phyloP scores from a whole-genome alignment of 805 yeast genomes.

The Candida wancherniae region DNA sequence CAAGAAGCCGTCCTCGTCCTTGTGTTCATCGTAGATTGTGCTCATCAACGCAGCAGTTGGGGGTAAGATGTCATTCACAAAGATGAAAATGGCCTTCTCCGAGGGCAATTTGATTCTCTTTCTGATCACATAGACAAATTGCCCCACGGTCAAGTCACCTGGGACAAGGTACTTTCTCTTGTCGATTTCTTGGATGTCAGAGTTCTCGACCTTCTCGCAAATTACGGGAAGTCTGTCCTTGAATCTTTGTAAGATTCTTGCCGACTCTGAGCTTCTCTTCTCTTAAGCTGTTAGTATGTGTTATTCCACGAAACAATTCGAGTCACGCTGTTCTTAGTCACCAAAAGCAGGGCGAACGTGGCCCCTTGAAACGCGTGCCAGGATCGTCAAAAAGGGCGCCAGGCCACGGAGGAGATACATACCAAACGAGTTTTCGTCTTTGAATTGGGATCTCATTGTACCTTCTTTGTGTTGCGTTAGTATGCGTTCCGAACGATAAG shows the following conservation, averaged over 20 bases:
- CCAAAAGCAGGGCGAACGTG: not conserved
- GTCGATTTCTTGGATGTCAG: constrained; percentile 93
- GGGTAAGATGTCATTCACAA: constrained; percentile 94
- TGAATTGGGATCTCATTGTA: constrained; percentile 83
- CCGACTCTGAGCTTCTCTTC: constrained; percentile 92
- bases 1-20: constrained; percentile 95
- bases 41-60: constrained; percentile 98
- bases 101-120: constrained; percentile 93
- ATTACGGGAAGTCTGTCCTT: constrained; percentile 92
- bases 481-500: too few species aligned
- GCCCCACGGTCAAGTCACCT: constrained; percentile 93
- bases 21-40: constrained; percentile 91
- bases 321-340: not conserved
- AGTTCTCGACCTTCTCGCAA: constrained; percentile 95
- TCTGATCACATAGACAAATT: constrained; percentile 95
- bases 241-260: constrained; percentile 84
- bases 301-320: not conserved
- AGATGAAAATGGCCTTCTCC: constrained; percentile 96
- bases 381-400: not conserved
- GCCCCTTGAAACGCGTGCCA: not conserved
- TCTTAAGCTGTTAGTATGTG: constrained; percentile 37
- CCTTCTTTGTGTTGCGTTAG: too few species aligned
- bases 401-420: constrained; percentile 30
- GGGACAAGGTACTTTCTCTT: constrained; percentile 97
- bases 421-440: constrained; percentile 95